A percentile compares a stretch with the other conserved stretches of the same genome.
Evolutionary conservation across 768 basidiomycete genomes (phyloP).

Genomic region (Peribolospora kevripleyi): DNA sequence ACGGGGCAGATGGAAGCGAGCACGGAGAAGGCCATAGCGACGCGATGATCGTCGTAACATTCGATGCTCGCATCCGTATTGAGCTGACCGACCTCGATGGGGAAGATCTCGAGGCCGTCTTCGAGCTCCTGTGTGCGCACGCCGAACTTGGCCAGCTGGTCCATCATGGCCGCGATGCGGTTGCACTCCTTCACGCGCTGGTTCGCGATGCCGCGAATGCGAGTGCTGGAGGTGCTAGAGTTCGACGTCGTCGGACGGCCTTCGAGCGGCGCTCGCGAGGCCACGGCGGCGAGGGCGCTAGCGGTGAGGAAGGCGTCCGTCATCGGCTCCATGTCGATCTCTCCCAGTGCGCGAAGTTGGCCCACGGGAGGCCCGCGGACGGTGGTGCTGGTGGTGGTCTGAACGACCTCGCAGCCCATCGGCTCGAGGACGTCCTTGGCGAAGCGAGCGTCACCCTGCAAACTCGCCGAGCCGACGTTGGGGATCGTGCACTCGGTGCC

Average conservation of each 20-base stretch:
- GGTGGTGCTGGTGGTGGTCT: conserved; percentile 69
- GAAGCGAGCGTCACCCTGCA: conserved; percentile 95
- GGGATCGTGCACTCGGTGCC: conserved; percentile 84
- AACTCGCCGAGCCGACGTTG: conserved; percentile 68
- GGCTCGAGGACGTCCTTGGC: conserved; percentile 75
- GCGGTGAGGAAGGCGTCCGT: conserved; percentile 98
- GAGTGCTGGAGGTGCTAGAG: conserved; percentile 28
- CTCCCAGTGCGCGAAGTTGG: conserved; percentile 52
- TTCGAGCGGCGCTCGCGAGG: conserved; percentile 24
- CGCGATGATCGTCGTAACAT: conserved; percentile 96
- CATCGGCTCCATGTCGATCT: conserved; percentile 98
- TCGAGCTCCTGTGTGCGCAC: conserved; percentile 75
- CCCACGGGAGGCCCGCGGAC: conserved; percentile 72
- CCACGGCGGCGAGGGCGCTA: conserved; percentile 69
- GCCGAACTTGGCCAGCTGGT: conserved; percentile 85
- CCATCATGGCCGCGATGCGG: conserved; percentile 86
- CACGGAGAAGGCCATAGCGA: conserved; percentile 94
- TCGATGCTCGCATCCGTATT: conserved; percentile 53
- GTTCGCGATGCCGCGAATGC: conserved; percentile 86
- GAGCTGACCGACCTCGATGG: conserved; percentile 39
- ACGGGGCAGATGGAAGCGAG: conserved; percentile 44
- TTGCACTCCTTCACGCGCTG: conserved; percentile 98
- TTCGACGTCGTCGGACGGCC: conserved; percentile 12
- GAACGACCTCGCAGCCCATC: conserved; percentile 81
- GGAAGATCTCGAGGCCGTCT: conserved; percentile 76